Percentiles rank a stretch among this genome's conserved stretches.
Evolutionary conservation across 208 protist species (phyloP).

Genomic region (Wallacemonas sp.): DNA sequence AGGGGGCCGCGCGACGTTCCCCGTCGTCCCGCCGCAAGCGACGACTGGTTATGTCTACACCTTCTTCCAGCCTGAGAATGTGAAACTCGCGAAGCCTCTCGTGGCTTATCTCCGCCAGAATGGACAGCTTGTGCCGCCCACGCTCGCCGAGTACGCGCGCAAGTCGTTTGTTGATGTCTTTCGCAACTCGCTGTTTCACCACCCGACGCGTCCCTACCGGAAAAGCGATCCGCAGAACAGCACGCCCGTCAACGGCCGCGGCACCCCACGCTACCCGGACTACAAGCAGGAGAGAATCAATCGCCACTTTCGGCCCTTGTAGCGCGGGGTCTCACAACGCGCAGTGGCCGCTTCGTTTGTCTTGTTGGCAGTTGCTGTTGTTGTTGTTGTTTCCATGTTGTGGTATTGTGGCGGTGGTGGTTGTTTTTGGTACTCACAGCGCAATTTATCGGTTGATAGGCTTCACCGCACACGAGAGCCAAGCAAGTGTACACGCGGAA

Average conservation of each 20-base stretch:
- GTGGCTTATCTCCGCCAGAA: slow-evolving; percentile 71
- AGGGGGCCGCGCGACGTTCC: no score
- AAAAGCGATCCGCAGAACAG: slow-evolving; percentile 59
- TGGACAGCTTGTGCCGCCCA: slow-evolving; percentile 74
- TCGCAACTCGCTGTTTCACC: slow-evolving; percentile 72
- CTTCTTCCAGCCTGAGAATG: slow-evolving; percentile 87
- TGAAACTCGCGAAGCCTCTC: slow-evolving; percentile 76
- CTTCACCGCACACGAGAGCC: no score
- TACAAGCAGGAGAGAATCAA: slow-evolving; percentile 64
- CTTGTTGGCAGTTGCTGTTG: background rate
- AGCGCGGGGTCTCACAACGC: background rate
- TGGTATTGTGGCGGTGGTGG: no score
- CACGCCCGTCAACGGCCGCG: slow-evolving; percentile 58
- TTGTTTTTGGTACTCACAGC: no score
- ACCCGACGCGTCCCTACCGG: slow-evolving; percentile 70
- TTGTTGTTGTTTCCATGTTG: slow-evolving; percentile 6
- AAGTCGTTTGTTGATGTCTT: slow-evolving; percentile 80
- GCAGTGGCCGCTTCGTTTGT: background rate
- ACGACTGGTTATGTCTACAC: slow-evolving; percentile 70
- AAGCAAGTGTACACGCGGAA: no score
- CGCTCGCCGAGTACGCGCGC: slow-evolving; percentile 78
- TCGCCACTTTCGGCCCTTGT: slow-evolving; percentile 68
- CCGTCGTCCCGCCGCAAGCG: background rate
- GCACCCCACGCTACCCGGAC: slow-evolving; percentile 61
- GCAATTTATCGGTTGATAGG: no score